These are phyloP conservation scores for Vaucheria bursata DNA, from an alignment of 352 stramenopile genomes.

Conservation along the genomic window DNA sequence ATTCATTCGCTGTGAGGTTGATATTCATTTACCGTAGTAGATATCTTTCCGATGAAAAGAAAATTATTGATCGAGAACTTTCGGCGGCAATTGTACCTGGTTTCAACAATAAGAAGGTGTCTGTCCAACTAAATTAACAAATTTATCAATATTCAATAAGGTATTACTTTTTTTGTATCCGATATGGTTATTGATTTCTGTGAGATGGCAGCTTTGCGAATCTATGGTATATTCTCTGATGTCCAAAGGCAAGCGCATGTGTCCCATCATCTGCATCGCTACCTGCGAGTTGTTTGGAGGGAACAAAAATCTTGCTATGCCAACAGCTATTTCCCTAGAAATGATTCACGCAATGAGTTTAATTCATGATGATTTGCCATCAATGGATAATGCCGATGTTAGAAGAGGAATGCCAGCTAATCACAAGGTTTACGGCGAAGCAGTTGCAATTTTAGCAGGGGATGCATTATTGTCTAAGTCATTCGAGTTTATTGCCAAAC, in stretches of 20 bases:
- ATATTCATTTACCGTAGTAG: slow-evolving; percentile 4
- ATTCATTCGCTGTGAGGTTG: not conserved
- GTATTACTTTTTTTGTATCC: too few species aligned
- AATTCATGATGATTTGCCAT: slow-evolving; percentile 72
- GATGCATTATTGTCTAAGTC: slow-evolving; percentile 65
- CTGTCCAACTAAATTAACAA: not conserved
- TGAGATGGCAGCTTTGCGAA: slow-evolving; percentile 36
- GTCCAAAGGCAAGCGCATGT: slow-evolving; percentile 66
- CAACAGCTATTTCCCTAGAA: slow-evolving; percentile 63
- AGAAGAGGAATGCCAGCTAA: slow-evolving; percentile 65
- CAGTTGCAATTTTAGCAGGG: slow-evolving; percentile 68
- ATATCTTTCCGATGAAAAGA: slow-evolving; percentile 43
- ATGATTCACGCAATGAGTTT: slow-evolving; percentile 80
- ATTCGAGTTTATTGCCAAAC: slow-evolving; percentile 59
- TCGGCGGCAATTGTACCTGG: slow-evolving; percentile 6
- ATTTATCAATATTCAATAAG: not conserved
- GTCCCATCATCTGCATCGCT: slow-evolving; percentile 64
- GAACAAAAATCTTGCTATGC: slow-evolving; percentile 58
- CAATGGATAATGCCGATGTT: slow-evolving; percentile 72
- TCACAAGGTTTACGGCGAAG: slow-evolving; percentile 70
- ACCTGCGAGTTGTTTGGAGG: slow-evolving; percentile 69
- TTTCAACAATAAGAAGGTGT: not conserved
- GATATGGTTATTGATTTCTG: not conserved
- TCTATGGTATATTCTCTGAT: slow-evolving; percentile 62
- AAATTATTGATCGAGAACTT: slow-evolving; percentile 33